Percentiles rank a stretch among this genome's conserved stretches.
Conservation (phyloP, 345 rosid genomes). For the Linum trigynum region DNA sequence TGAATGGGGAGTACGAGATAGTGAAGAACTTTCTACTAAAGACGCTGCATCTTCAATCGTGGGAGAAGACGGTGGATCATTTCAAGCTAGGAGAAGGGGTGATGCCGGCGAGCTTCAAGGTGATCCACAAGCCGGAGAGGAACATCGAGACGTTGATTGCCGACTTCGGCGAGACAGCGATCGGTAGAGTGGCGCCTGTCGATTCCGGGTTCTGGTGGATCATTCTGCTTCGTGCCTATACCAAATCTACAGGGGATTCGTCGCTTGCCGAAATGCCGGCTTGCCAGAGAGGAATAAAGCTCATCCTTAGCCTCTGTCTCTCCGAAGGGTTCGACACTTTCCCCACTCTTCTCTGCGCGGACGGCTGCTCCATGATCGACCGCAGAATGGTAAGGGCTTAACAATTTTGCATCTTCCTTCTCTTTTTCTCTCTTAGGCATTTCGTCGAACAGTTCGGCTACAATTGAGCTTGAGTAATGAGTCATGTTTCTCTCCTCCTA, state of each 20-base stretch:
- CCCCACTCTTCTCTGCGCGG: constrained; percentile 8
- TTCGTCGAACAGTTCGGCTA: neutral
- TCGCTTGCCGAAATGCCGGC: neutral
- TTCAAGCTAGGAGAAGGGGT: constrained; percentile 8
- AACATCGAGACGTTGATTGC: constrained; percentile 2
- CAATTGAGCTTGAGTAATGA: neutral
- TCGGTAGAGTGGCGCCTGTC: constrained; percentile 7
- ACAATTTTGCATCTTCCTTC: neutral
- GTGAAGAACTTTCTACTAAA: constrained; percentile 7
- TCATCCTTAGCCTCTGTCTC: constrained; percentile 3
- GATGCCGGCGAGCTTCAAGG: constrained; percentile 8
- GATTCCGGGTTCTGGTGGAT: constrained; percentile 12
- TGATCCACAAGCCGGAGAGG: neutral
- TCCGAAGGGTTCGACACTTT: constrained; percentile 8
- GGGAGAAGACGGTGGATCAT: constrained; percentile 7
- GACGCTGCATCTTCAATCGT: constrained; percentile 4
- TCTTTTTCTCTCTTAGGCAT: neutral
- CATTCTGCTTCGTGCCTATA: constrained; percentile 5
- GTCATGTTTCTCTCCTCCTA: neutral
- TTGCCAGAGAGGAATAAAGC: neutral
- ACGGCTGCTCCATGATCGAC: constrained; percentile 9
- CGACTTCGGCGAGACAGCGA: constrained; percentile 7
- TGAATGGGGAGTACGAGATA: neutral
- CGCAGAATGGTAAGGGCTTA: constrained; percentile 4
- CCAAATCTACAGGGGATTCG: neutral